Conservation (phyloP, 768 basidiomycete species). For the Neoboletus subvelutipes region DNA sequence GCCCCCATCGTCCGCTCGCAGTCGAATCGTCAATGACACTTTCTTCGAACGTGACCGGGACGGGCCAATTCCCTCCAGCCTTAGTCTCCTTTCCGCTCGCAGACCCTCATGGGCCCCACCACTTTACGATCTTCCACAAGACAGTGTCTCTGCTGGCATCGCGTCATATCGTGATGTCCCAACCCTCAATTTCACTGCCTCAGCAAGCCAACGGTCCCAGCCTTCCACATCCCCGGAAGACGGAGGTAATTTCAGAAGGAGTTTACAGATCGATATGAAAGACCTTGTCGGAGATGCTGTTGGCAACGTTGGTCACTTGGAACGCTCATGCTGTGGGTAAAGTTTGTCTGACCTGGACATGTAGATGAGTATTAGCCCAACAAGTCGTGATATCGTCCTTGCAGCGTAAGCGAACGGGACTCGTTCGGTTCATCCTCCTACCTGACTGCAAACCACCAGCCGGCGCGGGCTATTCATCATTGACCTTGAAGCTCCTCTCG, state of each 20-base stretch:
- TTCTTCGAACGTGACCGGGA: constrained; percentile 24
- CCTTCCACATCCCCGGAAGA: constrained; percentile 47
- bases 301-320: constrained; percentile 60
- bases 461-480: constrained; percentile 94
- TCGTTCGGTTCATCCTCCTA: neutral
- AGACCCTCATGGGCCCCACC: constrained; percentile 35
- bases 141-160: constrained; percentile 17
- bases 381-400: constrained; percentile 84
- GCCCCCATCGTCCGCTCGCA: constrained; percentile 18
- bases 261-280: constrained; percentile 78
- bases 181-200: constrained; percentile 15
- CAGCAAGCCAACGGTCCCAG: constrained; percentile 13
- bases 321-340: neutral
- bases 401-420: constrained; percentile 61
- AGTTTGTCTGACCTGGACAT: constrained; percentile 5
- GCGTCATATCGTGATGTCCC: constrained; percentile 34
- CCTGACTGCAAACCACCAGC: constrained; percentile 30
- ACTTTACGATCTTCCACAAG: constrained; percentile 27
- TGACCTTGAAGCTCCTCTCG: constrained; percentile 83
- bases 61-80: constrained; percentile 26
- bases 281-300: constrained; percentile 78
- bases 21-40: constrained; percentile 20
- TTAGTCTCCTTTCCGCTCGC: constrained; percentile 34
- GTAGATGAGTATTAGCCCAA: constrained; percentile 90
- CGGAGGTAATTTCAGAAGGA: constrained; percentile 55